Conservation (phyloP, 805 yeast genomes). For the Kodamaea hsintzibuensis region DNA sequence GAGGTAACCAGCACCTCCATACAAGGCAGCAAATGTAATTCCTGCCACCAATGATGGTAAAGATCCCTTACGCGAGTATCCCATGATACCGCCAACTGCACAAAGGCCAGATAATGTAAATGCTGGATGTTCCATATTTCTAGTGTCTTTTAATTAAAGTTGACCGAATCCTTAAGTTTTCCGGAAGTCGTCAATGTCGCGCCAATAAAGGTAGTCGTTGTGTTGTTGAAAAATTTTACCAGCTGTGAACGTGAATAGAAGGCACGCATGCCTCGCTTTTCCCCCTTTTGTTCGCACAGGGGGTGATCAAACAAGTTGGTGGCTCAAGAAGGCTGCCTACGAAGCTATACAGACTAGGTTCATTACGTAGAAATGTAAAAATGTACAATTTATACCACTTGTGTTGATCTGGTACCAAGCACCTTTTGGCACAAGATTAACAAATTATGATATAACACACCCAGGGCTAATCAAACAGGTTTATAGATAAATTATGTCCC, state of each 20-base stretch:
- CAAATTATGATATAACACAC: background rate
- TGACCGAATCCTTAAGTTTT: background rate
- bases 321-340: background rate
- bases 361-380: background rate
- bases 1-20: slow-evolving; percentile 74
- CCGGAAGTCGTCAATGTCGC: background rate
- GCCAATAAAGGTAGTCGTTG: background rate
- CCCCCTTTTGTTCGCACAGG: background rate
- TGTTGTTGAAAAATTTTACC: slow-evolving; percentile 1
- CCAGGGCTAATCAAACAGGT: background rate
- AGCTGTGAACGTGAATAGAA: background rate
- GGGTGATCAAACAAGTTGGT: background rate
- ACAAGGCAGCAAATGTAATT: slow-evolving; percentile 54
- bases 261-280: background rate
- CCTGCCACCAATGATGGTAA: slow-evolving; percentile 84
- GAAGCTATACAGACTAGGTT: background rate
- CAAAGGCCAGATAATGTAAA: slow-evolving; percentile 69
- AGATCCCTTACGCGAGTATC: slow-evolving; percentile 67
- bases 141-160: background rate
- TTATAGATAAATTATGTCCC: too few relatives aligned
- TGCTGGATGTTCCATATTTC: slow-evolving; percentile 73
- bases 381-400: background rate
- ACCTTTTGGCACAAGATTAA: background rate
- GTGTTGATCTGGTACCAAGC: background rate
- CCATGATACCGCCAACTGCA: slow-evolving; percentile 69